A percentile compares a stretch with the other conserved stretches of the same genome.
phyloP scores from a whole-genome alignment of 305 asterid species.

The Fraxinus platypoda region DNA sequence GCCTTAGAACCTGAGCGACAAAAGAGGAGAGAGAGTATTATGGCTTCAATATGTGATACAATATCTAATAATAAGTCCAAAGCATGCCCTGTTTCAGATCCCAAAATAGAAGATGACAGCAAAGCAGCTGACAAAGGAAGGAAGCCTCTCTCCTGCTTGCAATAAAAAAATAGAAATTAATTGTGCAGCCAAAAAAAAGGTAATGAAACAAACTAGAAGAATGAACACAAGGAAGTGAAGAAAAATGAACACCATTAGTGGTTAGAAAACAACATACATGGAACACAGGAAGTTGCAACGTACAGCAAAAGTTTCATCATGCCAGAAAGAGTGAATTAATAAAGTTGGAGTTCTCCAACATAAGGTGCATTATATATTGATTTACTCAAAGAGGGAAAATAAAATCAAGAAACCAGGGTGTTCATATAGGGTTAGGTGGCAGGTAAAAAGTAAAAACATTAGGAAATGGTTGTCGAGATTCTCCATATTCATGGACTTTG shows the following conservation, averaged over 20 bases:
- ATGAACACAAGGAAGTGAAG: not conserved
- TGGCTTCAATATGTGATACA: constrained; percentile 69
- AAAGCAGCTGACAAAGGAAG: constrained; percentile 94
- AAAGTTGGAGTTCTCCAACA: not conserved
- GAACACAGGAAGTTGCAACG: constrained; percentile 9
- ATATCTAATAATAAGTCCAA: constrained; percentile 63
- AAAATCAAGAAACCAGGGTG: not conserved
- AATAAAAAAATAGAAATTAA: constrained; percentile 27
- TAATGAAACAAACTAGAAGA: constrained; percentile 12
- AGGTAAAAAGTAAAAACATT: not conserved
- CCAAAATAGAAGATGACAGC: constrained; percentile 71
- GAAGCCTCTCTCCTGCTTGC: constrained; percentile 89
- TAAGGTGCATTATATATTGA: not conserved
- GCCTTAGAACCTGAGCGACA: constrained; percentile 72
- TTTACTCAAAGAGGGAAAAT: not conserved
- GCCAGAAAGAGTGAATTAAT: not conserved
- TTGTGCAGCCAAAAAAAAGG: constrained; percentile 20
- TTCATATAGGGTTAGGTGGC: constrained; percentile 2
- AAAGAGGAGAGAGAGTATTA: constrained; percentile 67
- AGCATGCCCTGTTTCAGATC: constrained; percentile 57
- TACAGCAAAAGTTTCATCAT: constrained; percentile 2
- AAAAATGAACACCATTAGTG: not conserved
- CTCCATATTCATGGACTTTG: constrained; percentile 4
- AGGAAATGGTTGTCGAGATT: not conserved
- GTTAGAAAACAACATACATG: not conserved